Evolutionary conservation across 1,139 yeast species (phyloP), one percentile per base, ranked within the genome.

Genomic region (Kluyveromyces marxianus): DNA sequence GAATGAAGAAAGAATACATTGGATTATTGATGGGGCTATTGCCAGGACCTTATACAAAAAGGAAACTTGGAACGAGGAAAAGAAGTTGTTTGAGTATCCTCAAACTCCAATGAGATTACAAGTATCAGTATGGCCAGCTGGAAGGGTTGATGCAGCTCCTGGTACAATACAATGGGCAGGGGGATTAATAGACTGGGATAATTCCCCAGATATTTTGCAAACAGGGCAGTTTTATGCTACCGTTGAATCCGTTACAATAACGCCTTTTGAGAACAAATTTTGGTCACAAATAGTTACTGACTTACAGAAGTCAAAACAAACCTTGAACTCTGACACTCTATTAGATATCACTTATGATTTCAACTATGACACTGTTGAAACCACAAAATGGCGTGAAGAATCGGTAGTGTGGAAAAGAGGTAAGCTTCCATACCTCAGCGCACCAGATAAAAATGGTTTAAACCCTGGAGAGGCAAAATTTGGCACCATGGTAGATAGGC

Each of bases 141-240:
- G 97, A 50, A 76, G 74, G 50, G 68, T 78, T 27, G 57, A 72
- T 42, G 78, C 77, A 61, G 80, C 79, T 34, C 67, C 70, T 39
- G 97, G 97, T 63, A 90, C 97, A 21, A 73, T 82, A 53, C 83
- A 77, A 54, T 90, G 97, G 97, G 95, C 97, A 35, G 97, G 97
- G 62, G 97, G 97, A 60, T 69, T 59, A 4, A 78, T 89, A 49
- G 76, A 88, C 69, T 90, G 97, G 97, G 66, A 62, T 3, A 57
- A 55, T 41, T 48, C 65, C 2, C 56, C 58, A 1, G 67, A 63
- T 42, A 60, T 64, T n/a, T 14, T 53, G 25, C 51, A 56, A 41
- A 47, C 49, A n/a, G 66, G 66, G 2, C 58, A 57, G 35, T 63
- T 63, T 44, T 47, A 53, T 24, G 57, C 61, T 3, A 46, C 48